phyloP scores from a whole-genome alignment of 768 basidiomycete genomes.

The Suillus placidus region DNA sequence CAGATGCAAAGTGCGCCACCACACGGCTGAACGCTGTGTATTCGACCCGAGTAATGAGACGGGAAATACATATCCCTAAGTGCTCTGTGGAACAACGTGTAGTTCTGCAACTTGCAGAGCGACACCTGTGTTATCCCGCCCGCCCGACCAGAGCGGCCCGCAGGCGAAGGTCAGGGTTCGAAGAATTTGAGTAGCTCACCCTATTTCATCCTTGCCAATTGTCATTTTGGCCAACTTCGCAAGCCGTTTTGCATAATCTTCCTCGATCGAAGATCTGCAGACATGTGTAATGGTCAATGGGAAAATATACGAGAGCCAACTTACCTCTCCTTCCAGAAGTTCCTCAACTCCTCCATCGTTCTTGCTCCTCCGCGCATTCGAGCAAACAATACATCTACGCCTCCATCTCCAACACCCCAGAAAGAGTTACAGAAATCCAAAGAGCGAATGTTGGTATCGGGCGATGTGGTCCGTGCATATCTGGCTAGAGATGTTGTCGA shows the following conservation, averaged over 20 bases:
- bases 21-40: background rate
- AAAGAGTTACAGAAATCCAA: conserved; percentile 96
- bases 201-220: conserved; percentile 90
- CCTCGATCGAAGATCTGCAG: conserved; percentile 82
- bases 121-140: conserved; percentile 8
- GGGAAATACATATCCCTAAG: background rate
- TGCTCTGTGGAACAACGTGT: conserved; percentile 3
- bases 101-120: conserved; percentile 2
- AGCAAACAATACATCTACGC: conserved; percentile 89
- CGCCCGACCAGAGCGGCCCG: conserved; percentile 5
- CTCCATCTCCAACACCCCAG: conserved; percentile 87
- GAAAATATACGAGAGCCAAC: conserved; percentile 25
- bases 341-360: conserved; percentile 86
- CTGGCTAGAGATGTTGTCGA: conserved; percentile 81
- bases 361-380: conserved; percentile 83
- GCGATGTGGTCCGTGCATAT: conserved; percentile 60
- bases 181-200: conserved; percentile 55
- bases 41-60: conserved; percentile 2
- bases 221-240: conserved; percentile 73
- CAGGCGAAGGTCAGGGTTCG: conserved; percentile 3
- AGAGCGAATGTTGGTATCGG: conserved; percentile 47
- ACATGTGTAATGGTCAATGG: conserved; percentile 13
- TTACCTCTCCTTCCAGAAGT: conserved; percentile 94
- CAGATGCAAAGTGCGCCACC: conserved; percentile 4
- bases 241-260: conserved; percentile 91